Evolutionary conservation across 2,329 filamentous ascomycete genomes (phyloP).

Genomic region (Alternaria sp.): DNA sequence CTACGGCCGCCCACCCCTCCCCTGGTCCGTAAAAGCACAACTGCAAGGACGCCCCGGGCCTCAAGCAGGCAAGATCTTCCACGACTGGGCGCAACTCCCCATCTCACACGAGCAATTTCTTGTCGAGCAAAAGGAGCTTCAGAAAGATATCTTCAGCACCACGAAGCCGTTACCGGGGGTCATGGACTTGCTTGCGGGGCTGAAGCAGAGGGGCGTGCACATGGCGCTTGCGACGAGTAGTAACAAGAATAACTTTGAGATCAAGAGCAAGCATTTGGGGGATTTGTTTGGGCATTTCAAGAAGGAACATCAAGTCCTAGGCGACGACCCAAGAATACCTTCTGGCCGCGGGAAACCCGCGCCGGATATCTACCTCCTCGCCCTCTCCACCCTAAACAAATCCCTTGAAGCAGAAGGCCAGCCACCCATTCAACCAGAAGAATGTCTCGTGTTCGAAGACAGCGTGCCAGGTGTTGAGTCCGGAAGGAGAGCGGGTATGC

Average conservation of each 20-base stretch:
- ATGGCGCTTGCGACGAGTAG: conserved; percentile 88
- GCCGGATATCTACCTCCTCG: conserved; percentile 92
- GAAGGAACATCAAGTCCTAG: conserved; percentile 77
- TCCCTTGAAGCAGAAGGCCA: conserved; percentile 66
- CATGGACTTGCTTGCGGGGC: conserved; percentile 66
- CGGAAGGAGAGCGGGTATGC: conserved; percentile 89
- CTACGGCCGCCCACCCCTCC: conserved; percentile 74
- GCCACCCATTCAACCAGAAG: conserved; percentile 73
- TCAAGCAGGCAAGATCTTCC: conserved; percentile 68
- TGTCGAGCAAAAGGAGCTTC: conserved; percentile 65
- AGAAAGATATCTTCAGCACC: conserved; percentile 73
- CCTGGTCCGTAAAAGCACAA: conserved; percentile 93
- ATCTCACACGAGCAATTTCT: conserved; percentile 74
- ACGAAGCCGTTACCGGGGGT: conserved; percentile 84
- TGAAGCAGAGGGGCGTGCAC: conserved; percentile 68
- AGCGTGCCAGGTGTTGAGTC: conserved; percentile 91
- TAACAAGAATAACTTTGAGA: conserved; percentile 71
- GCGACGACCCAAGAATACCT: conserved; percentile 81
- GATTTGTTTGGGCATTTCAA: conserved; percentile 68
- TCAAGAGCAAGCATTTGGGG: conserved; percentile 71
- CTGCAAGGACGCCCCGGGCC: conserved; percentile 71
- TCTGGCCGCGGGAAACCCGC: conserved; percentile 88
- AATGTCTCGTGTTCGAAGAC: conserved; percentile 97
- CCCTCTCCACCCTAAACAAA: conserved; percentile 83
- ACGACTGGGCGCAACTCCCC: conserved; percentile 85